Conservation (phyloP, 2,329 filamentous ascomycete genomes). For the Aspergillus eucalypticola region DNA sequence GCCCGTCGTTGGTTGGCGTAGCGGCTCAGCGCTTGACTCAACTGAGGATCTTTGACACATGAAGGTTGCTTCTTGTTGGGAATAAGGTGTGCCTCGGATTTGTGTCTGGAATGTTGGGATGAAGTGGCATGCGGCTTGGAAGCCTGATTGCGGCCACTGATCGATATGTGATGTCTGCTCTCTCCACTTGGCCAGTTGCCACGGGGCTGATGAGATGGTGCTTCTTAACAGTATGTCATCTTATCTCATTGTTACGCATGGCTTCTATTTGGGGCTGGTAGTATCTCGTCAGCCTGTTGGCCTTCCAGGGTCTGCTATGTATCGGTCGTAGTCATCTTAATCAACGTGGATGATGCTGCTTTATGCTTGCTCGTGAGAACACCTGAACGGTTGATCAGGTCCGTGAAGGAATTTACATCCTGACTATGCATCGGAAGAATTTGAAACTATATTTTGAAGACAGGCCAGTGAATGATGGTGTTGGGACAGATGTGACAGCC, state of each 20-base stretch:
- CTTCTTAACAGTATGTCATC: background rate
- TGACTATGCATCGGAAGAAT: background rate
- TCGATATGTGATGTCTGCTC: background rate
- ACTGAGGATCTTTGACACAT: slow-evolving; percentile 2
- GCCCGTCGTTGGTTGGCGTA: background rate
- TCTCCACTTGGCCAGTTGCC: background rate
- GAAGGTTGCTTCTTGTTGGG: background rate
- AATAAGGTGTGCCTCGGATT: background rate
- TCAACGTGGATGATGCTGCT: background rate
- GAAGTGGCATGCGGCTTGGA: background rate
- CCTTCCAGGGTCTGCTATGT: background rate
- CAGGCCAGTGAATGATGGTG: background rate
- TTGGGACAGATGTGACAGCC: background rate
- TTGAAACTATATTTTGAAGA: no score
- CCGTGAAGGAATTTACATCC: background rate
- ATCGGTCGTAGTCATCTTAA: background rate
- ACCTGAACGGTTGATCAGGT: background rate
- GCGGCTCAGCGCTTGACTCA: background rate
- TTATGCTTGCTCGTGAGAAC: background rate
- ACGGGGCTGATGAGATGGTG: background rate
- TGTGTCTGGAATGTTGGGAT: background rate
- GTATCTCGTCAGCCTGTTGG: background rate
- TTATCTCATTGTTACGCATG: no score
- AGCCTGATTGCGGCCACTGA: background rate
- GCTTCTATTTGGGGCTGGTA: no score